Evolutionary conservation across 163 green algal species (phyloP).

Genomic region (Scenedesmus sp.): DNA sequence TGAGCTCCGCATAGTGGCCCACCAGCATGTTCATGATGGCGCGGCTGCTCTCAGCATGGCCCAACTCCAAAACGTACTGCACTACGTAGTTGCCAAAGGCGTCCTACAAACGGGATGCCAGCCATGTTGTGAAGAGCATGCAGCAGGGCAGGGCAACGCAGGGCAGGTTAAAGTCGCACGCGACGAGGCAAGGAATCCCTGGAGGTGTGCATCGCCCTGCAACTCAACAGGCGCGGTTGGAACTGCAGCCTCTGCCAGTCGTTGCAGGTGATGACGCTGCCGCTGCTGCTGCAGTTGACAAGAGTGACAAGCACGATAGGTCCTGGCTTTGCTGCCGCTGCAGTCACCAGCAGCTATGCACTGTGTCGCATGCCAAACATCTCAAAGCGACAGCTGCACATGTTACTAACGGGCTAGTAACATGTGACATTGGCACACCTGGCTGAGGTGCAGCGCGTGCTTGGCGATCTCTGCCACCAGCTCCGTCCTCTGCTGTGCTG

Average conservation of each 20-base stretch:
- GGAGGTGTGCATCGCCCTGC: too few species aligned
- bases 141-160: not conserved
- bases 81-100: slow-evolving; percentile 99
- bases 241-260: not conserved
- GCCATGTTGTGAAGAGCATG: not conserved
- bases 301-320: not conserved
- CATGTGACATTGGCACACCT: slow-evolving; percentile 61
- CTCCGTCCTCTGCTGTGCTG: slow-evolving; percentile 80
- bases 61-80: slow-evolving; percentile 98
- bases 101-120: slow-evolving; percentile 74
- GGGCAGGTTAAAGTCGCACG: not conserved
- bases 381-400: not conserved
- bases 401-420: not conserved
- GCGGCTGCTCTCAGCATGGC: slow-evolving; percentile 82
- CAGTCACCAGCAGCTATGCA: not conserved
- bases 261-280: not conserved
- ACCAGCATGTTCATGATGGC: slow-evolving; percentile 86
- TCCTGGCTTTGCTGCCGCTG: not conserved
- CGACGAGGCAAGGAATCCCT: too few species aligned
- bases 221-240: too few species aligned
- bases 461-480: slow-evolving; percentile 90
- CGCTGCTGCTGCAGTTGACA: not conserved
- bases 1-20: slow-evolving; percentile 90
- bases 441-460: slow-evolving; percentile 89
- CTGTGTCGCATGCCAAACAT: not conserved